Evolutionary conservation across 495 filamentous ascomycete genomes (phyloP), one percentile per base, ranked within the genome.

Genomic region (Penicillium angulare): DNA sequence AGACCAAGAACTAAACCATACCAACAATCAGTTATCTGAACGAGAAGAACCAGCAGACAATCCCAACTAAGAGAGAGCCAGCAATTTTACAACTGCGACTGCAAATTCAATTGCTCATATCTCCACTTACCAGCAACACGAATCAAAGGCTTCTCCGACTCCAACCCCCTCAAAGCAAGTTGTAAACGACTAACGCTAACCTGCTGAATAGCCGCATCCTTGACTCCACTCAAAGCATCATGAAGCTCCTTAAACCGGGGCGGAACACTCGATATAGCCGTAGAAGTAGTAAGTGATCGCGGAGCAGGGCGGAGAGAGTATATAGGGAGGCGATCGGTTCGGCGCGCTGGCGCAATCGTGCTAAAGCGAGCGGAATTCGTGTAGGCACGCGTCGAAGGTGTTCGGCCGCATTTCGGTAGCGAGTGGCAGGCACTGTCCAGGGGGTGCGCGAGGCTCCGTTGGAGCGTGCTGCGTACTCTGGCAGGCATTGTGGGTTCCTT

Each of bases 111-210:
- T 24, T 0, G 31, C 2, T 21, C 38, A n/a, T n/a, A n/a, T n/a
- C n/a, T n/a, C n/a, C n/a, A 71, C 73, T 40, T 43, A 85, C 77
- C 69, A 54, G 83, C 91, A 63, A 97, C 76, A 29, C 92, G 74
- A 56, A 90, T 80, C n/a, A 87, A 78, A 26, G 77, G 72, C 48
- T 72, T 60, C 33, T 79, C 72, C 53, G 87, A 81, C 56, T 87
- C 82, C 53, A 96, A 72, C 5, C 89, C 89, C 42, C 85, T 78
- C 61, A 90, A 66, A 15, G 90, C 92, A 56, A 97, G 78, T 59
- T 89, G 85, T 44, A 97, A 63, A 56, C 89, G 82, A 49, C 87
- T 86, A 17, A 87, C 74, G 67, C 89, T 88, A 49, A 91, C 78
- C 64, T 85, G 82, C 52, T 79, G 78, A 31, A 80, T 71, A 20